Evolutionary conservation across 306 rosid genomes (phyloP).

Genomic region (Prinsepia uniflora): DNA sequence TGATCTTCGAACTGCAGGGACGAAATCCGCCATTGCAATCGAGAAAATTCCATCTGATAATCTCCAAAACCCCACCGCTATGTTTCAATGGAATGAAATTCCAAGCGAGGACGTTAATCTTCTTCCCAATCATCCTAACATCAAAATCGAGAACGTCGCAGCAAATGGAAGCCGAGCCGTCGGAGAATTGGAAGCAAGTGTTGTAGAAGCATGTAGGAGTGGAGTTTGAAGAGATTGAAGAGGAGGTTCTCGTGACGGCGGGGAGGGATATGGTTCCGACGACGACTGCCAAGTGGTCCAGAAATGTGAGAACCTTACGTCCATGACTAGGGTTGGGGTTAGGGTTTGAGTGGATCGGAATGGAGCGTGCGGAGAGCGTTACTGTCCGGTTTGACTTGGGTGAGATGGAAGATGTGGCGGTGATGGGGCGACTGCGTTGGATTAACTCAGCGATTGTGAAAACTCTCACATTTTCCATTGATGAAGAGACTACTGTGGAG

Average conservation of each 20-base stretch:
- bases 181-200: conserved; percentile 69
- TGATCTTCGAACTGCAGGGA: conserved; percentile 8
- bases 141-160: conserved; percentile 68
- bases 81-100: conserved; percentile 68
- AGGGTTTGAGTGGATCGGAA: conserved; percentile 11
- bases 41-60: conserved; percentile 57
- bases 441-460: conserved; percentile 43
- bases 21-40: conserved; percentile 22
- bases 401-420: conserved; percentile 42
- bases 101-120: conserved; percentile 58
- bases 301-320: conserved; percentile 42
- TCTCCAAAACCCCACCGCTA: conserved; percentile 57
- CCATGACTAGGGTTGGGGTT: conserved; percentile 16
- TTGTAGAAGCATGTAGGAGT: conserved; percentile 37
- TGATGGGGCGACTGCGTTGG: conserved; percentile 37
- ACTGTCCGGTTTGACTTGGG: conserved; percentile 9
- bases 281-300: conserved; percentile 40
- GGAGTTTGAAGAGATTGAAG: conserved; percentile 1
- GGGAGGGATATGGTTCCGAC: conserved; percentile 60
- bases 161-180: conserved; percentile 56
- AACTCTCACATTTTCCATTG: conserved; percentile 37
- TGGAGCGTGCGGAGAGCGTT: conserved; percentile 4
- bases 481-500: not conserved
- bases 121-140: conserved; percentile 31
- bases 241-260: not conserved